Evolutionary conservation across 805 yeast genomes (phyloP), one percentile per base, ranked within the genome.

Genomic region (Saccharomycopsis sp.): DNA sequence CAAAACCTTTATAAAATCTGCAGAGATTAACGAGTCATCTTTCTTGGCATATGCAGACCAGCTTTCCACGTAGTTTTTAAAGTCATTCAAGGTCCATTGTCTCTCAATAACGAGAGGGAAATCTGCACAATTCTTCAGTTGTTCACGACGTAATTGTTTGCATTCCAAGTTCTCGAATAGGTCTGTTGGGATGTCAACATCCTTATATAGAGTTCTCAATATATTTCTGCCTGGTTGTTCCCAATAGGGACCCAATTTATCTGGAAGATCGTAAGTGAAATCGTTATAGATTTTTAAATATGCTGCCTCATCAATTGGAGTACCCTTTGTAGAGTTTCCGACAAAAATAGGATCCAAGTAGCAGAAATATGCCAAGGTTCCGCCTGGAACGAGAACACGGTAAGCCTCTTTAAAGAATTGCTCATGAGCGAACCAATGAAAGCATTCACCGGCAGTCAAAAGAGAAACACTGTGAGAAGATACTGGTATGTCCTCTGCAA

Each of bases 371-470:
- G 90, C 86, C 53, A 91, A 67, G 0, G 91, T 85, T 1, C 94
- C 96, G 20, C 76, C 75, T 0, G 81, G 77, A 55, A 78, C 79
- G 60, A 89, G 73, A 14, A 82, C 72, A 3, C 81, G 65, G 20
- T 73, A 70, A 1, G 80, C 75, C 60, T 80, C 82, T 3, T 69
- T 65, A 67, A 82, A 83, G 67, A 84, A 85, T 29, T 64, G 63
- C 0, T 73, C 72, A 59, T 81, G 85, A 58, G 85, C 77, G 58
- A 89, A 80, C 96, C 97, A 91, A 70, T 91, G 97, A n/a, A 80
- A 82, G 59, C 91, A 86, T 68, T 91, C 91, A 0, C 92, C 96
- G n/a, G 85, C 87, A 1, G 90, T 79, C 14, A 89, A 74, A 64
- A 89, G 60, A 67, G 87, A 96, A 5, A 83, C 80, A 53, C 59